A percentile compares a stretch with the other conserved stretches of the same genome.
phyloP scores from a whole-genome alignment of 441 rosid genomes.

The Melastoma candidum region DNA sequence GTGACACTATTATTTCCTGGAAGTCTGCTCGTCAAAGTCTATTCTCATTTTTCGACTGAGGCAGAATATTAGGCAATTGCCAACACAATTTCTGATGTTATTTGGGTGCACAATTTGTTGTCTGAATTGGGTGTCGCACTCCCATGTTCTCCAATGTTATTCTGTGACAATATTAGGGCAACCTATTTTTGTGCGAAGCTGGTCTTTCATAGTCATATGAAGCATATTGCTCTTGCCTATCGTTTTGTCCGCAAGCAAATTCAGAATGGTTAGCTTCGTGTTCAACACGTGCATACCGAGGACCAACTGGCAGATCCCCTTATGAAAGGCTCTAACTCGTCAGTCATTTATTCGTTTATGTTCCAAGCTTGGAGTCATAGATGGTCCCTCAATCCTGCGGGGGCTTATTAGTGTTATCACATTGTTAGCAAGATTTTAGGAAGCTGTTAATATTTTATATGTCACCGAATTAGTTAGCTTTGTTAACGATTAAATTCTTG shows the following conservation, averaged over 20 bases:
- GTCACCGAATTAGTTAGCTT: too few relatives aligned
- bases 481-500: too few relatives aligned
- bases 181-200: background rate
- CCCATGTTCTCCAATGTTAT: background rate
- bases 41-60: background rate
- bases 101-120: background rate
- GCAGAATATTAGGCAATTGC: background rate
- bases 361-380: conserved; percentile 1
- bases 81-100: background rate
- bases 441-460: too few relatives aligned
- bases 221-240: background rate
- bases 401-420: background rate
- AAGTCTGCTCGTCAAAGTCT: background rate
- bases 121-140: background rate
- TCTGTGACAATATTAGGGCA: background rate
- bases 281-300: background rate
- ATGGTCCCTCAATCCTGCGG: background rate
- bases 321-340: background rate
- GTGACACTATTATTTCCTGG: conserved; percentile 1
- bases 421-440: too few relatives aligned
- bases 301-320: background rate
- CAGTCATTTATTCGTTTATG: background rate
- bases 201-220: conserved; percentile 1
- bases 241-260: background rate
- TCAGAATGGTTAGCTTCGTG: background rate